Conservation (phyloP, 176 grass and related monocot genomes). For the Dendrocalamus sinicus region DNA sequence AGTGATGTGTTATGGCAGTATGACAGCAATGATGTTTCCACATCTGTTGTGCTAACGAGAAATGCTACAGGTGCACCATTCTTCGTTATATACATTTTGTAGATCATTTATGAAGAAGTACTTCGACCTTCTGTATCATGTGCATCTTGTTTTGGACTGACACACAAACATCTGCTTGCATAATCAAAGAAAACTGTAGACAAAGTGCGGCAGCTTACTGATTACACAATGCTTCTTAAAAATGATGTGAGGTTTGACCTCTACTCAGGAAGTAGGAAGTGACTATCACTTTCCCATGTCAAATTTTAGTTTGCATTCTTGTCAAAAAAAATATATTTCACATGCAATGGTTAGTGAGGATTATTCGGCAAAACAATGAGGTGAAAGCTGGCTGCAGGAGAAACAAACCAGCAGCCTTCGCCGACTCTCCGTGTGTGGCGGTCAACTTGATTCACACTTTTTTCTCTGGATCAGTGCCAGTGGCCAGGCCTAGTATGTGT, state of each 20-base stretch:
- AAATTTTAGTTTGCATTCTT: neutral
- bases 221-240: neutral
- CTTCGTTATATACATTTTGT: neutral
- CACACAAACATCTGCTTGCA: neutral
- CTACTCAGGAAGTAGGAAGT: constrained; percentile 27
- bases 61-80: constrained; percentile 54
- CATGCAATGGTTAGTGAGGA: neutral
- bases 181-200: constrained; percentile 3
- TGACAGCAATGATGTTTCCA: constrained; percentile 47
- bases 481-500: neutral
- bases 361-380: neutral
- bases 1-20: constrained; percentile 83
- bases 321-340: neutral
- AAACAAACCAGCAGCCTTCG: neutral
- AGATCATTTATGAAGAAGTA: neutral
- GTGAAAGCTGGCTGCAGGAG: constrained; percentile 18
- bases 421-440: neutral
- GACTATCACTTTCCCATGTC: neutral
- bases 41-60: constrained; percentile 63
- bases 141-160: neutral
- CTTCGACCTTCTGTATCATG: constrained; percentile 20
- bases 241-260: neutral
- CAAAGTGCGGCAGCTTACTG: neutral
- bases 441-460: neutral
- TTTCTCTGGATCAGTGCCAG: neutral